Base-by-base conservation (phyloP, 352 stramenopile species). In the Phytopythium litorale region DNA sequence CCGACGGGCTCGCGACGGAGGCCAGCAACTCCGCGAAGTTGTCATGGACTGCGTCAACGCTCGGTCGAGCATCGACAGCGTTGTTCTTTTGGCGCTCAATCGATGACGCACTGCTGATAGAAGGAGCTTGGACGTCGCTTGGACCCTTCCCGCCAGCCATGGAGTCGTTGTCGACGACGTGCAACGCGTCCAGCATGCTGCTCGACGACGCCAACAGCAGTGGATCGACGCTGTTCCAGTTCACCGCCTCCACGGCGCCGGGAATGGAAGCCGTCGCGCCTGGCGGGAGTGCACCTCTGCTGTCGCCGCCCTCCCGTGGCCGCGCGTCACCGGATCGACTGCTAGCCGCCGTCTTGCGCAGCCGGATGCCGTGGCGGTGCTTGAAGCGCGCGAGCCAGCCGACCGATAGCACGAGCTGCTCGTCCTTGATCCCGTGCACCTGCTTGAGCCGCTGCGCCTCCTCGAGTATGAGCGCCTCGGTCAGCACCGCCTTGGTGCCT, bases 371-470 rank as follows among this genome's bases (percentile, higher is more conserved):
- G 53, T 91, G 78, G 23, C 81, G 79, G 51, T 89, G 71, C 62
- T 91, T 91, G 61, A 91, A 89, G 3, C 82, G 67, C 21, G 78
- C 76, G 16, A 91, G 68, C 82, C 82, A 91, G 3, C 82, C 82
- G 8, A 91, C 82, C 4, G 82, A 91, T 3, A 91, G 75, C 58
- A 89, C 75, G 3, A 91, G 70, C 63, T 87, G 78, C 43, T 87
- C 72, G 57, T 89, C 76, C 12, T 76, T 76, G 49, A 91, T 80
- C 25, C 68, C 64, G 49, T 91, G 82, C 35, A 82, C 71, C 51
- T 87, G 70, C 64, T 89, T 91, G 3, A 91, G 65, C 12, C 80
- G 69, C 54, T 89, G 82, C 13, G 82, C 82, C 67, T 91, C 82
- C 72, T 89, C 79, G 18, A 91, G 60, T 45, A 91, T 91, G 54